Conservation (phyloP, 345 rosid genomes). For the Brassica carinata region DNA sequence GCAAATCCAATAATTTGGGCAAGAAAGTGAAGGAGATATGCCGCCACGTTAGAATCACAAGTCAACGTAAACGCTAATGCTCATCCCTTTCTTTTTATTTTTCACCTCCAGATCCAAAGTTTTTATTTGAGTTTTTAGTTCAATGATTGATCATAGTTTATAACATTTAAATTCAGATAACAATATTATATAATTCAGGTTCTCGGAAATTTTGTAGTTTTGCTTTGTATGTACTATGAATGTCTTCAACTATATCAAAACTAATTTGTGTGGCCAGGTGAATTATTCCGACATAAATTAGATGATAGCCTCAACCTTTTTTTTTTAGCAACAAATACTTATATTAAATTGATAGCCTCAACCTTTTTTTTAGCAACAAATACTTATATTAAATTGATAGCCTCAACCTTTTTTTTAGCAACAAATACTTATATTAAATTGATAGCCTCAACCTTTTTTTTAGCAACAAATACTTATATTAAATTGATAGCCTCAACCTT, state of each 20-base stretch:
- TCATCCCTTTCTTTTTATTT: neutral
- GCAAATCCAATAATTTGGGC: conserved; percentile 1
- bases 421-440: neutral
- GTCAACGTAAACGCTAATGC: conserved; percentile 17
- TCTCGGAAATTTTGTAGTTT: neutral
- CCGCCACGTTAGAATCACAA: conserved; percentile 20
- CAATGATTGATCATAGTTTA: neutral
- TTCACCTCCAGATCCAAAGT: neutral
- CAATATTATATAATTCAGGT: neutral
- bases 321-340: too few relatives aligned
- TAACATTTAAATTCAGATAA: neutral
- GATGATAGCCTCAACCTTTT: too few relatives aligned
- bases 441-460: too few relatives aligned
- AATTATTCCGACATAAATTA: neutral
- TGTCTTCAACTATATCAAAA: neutral
- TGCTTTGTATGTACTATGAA: neutral
- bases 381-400: neutral
- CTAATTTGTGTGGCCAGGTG: neutral
- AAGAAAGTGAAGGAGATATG: conserved; percentile 29
- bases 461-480: too few relatives aligned
- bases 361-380: too few relatives aligned
- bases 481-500: too few relatives aligned
- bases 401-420: too few relatives aligned
- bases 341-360: neutral
- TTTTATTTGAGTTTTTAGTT: neutral